Evolutionary conservation across 2,329 filamentous ascomycete genomes (phyloP).

Genomic region (Orbilia ellipsospora): DNA sequence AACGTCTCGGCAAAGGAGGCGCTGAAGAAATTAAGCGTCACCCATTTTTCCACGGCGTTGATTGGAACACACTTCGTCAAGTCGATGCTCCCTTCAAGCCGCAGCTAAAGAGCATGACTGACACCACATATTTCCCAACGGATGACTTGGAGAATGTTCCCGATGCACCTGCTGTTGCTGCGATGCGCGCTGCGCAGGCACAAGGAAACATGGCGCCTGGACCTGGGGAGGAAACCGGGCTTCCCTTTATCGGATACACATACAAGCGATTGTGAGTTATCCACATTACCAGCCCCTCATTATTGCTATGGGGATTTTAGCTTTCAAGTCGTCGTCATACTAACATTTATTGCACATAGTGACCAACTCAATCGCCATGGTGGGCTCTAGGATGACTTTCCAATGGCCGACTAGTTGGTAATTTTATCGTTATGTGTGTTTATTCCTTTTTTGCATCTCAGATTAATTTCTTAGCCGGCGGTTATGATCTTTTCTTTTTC

Average conservation of each 20-base stretch:
- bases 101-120: slow-evolving; percentile 88
- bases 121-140: slow-evolving; percentile 98
- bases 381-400: slow-evolving; percentile 24
- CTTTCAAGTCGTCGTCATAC: not conserved
- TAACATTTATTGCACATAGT: slow-evolving; percentile 5
- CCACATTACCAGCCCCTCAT: not conserved
- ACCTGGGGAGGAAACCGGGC: slow-evolving; percentile 76
- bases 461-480: slow-evolving; percentile 47
- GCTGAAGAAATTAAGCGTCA: slow-evolving; percentile 93
- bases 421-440: not conserved
- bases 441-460: slow-evolving; percentile 15
- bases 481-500: slow-evolving; percentile 22
- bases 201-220: slow-evolving; percentile 73
- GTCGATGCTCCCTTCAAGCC: slow-evolving; percentile 98
- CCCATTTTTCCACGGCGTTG: slow-evolving; percentile 94
- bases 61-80: slow-evolving; percentile 89
- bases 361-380: slow-evolving; percentile 45
- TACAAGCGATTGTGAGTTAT: slow-evolving; percentile 89
- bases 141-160: slow-evolving; percentile 82
- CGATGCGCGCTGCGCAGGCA: slow-evolving; percentile 67
- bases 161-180: slow-evolving; percentile 81
- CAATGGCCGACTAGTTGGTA: not conserved
- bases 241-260: slow-evolving; percentile 96
- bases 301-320: too few relatives aligned
- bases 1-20: slow-evolving; percentile 86